Conservation (phyloP, 208 protist genomes). For the Naegleria gruberi region DNA sequence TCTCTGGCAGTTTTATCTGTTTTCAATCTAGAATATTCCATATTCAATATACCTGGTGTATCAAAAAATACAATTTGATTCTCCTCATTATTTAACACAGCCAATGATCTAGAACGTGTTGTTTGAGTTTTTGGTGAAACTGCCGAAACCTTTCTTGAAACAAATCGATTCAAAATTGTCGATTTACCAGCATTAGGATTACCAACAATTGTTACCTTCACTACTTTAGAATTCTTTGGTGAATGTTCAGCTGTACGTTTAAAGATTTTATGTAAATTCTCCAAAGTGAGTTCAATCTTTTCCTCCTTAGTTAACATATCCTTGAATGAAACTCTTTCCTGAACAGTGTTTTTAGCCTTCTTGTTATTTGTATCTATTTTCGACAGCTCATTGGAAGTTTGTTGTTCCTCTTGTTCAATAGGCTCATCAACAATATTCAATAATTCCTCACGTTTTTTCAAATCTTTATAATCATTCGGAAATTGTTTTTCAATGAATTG, state of each 20-base stretch:
- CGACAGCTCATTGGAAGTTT: not conserved
- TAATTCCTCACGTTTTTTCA: not conserved
- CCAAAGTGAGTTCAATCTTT: not conserved
- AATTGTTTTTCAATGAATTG: not conserved
- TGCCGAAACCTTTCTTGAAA: not conserved
- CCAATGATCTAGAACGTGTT: not conserved
- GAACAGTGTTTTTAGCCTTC: too few species aligned
- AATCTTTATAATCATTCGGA: not conserved
- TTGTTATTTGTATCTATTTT: not conserved
- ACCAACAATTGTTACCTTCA: not conserved
- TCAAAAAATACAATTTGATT: conserved; percentile 13
- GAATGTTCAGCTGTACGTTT: conserved; percentile 1
- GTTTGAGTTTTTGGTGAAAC: conserved; percentile 21
- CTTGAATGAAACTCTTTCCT: not conserved
- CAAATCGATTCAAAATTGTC: conserved; percentile 8
- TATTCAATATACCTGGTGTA: conserved; percentile 19
- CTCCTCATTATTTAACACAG: not conserved
- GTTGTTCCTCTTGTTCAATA: not conserved
- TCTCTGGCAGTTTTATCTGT: not conserved
- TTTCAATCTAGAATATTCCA: not conserved
- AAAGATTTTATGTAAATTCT: not conserved
- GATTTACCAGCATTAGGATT: conserved; percentile 23
- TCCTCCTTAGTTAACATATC: not conserved
- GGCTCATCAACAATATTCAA: not conserved
- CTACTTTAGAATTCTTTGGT: not conserved